Evolutionary conservation across 108 stramenopile species (phyloP).

Genomic region (Hondaea fermentalgiana): DNA sequence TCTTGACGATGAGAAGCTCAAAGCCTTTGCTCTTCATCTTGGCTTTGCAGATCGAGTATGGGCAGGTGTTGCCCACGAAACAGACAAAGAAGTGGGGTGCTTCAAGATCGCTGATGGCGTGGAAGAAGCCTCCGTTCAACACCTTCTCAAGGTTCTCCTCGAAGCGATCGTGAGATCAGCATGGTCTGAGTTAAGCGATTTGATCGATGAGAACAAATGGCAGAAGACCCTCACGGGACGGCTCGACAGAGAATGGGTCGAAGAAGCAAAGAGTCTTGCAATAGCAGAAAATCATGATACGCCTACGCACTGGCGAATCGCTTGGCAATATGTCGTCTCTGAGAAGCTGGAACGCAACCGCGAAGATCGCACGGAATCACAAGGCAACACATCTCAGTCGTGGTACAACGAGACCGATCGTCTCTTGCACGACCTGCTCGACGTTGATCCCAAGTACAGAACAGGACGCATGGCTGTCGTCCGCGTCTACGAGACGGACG

Average conservation of each 20-base stretch:
- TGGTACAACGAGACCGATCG: background rate
- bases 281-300: background rate
- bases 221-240: too few species aligned
- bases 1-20: background rate
- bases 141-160: background rate
- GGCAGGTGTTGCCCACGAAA: background rate
- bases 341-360: background rate
- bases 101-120: background rate
- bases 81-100: background rate
- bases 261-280: background rate
- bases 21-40: background rate
- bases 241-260: too few species aligned
- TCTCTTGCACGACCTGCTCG: background rate
- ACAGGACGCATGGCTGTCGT: background rate
- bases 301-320: background rate
- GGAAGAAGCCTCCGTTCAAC: background rate
- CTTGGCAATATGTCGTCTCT: background rate
- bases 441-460: background rate
- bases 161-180: background rate
- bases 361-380: background rate
- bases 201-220: too few species aligned
- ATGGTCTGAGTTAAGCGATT: background rate
- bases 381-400: background rate
- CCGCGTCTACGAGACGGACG: background rate
- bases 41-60: background rate